Percentiles rank a stretch among this genome's conserved stretches.
These are phyloP conservation scores for Lathyrus aphaca DNA, from an alignment of 306 rosid genomes.

Conservation along the genomic window DNA sequence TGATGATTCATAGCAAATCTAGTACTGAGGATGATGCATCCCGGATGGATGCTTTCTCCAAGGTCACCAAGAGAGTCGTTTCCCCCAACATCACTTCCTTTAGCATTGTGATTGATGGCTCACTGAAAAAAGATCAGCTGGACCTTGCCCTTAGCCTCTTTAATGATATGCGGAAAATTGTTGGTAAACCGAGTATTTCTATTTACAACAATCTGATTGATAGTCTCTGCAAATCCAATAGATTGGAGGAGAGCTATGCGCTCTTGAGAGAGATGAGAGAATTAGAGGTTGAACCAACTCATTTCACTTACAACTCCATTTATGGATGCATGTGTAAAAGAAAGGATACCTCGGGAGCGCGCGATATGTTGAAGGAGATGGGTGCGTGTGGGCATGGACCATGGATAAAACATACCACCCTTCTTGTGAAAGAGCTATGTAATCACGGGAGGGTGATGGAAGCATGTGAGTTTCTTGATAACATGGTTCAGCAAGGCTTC, in stretches of 20 bases:
- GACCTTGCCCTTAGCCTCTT: slow-evolving; percentile 64
- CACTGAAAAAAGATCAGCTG: slow-evolving; percentile 54
- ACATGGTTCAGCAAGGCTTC: slow-evolving; percentile 72
- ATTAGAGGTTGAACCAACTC: slow-evolving; percentile 65
- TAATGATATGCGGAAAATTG: slow-evolving; percentile 55
- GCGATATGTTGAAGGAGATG: slow-evolving; percentile 66
- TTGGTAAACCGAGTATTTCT: slow-evolving; percentile 49
- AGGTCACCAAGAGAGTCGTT: slow-evolving; percentile 49
- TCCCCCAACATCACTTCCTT: slow-evolving; percentile 54
- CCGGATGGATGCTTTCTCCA: slow-evolving; percentile 37
- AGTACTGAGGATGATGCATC: slow-evolving; percentile 15
- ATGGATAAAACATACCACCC: slow-evolving; percentile 73
- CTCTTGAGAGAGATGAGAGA: slow-evolving; percentile 72
- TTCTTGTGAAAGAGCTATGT: slow-evolving; percentile 76
- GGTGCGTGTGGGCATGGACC: slow-evolving; percentile 64
- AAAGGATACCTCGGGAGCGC: slow-evolving; percentile 64
- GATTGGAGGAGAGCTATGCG: slow-evolving; percentile 71
- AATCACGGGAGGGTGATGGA: slow-evolving; percentile 54
- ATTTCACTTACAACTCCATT: slow-evolving; percentile 74
- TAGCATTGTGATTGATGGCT: slow-evolving; percentile 66
- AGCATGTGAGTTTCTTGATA: slow-evolving; percentile 72
- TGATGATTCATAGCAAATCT: slow-evolving; percentile 51
- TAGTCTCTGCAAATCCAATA: slow-evolving; percentile 62
- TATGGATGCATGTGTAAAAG: slow-evolving; percentile 76
- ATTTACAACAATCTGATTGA: slow-evolving; percentile 70